A percentile compares a stretch with the other conserved stretches of the same genome.
Conservation (phyloP, 192 early-diverging fungal genomes). For the Phlyctochytrium bullatum region DNA sequence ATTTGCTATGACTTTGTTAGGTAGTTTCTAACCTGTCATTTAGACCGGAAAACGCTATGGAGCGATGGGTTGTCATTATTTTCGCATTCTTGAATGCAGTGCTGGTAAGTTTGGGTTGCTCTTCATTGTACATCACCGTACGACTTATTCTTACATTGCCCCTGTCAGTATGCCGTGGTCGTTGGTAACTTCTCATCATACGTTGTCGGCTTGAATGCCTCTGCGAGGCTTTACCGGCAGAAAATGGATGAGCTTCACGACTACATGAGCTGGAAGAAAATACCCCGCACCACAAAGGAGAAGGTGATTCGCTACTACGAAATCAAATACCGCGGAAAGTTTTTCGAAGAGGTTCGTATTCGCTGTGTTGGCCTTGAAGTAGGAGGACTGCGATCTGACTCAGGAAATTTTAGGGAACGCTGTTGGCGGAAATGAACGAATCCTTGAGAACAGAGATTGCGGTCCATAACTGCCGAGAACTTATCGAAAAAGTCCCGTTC, state of each 20-base stretch:
- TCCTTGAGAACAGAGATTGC: constrained; percentile 31
- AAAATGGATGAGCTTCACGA: constrained; percentile 34
- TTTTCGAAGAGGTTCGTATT: constrained; percentile 26
- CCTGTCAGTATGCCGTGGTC: constrained; percentile 12
- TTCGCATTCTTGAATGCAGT: constrained; percentile 11
- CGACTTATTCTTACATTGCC: too few species aligned
- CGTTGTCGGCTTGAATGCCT: constrained; percentile 11
- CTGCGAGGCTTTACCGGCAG: constrained; percentile 19
- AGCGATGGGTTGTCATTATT: constrained; percentile 7
- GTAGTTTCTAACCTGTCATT: constrained; percentile 5
- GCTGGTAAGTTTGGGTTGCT: constrained; percentile 7
- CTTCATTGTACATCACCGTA: background rate
- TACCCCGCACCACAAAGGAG: background rate
- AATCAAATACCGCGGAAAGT: constrained; percentile 33
- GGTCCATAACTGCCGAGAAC: constrained; percentile 19
- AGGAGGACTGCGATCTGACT: background rate
- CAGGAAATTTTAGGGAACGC: background rate
- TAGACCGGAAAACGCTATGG: constrained; percentile 11
- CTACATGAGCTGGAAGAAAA: constrained; percentile 26
- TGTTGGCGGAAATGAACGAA: constrained; percentile 24
- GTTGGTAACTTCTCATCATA: constrained; percentile 16
- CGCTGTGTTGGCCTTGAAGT: constrained; percentile 1
- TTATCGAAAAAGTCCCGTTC: constrained; percentile 37
- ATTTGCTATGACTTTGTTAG: background rate
- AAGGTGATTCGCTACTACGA: constrained; percentile 30